Percentiles rank a stretch among this genome's conserved stretches.
Evolutionary conservation across 2,329 filamentous ascomycete species (phyloP).

Genomic region (Aspergillus luchuensis): DNA sequence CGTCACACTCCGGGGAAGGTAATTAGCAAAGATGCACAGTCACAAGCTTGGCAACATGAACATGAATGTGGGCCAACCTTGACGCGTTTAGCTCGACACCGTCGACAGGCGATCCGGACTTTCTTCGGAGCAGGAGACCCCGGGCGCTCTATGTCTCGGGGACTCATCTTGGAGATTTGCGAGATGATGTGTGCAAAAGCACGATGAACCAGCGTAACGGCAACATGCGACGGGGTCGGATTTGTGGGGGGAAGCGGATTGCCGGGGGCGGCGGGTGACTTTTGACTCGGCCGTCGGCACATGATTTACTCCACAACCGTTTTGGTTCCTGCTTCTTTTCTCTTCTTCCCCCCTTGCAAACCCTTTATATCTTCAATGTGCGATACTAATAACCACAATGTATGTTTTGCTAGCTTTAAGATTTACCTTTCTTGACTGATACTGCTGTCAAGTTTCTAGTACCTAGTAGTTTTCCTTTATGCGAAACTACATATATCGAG

Average conservation of each 20-base stretch:
- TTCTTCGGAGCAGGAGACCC: constrained; percentile 30
- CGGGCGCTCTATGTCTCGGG: not conserved
- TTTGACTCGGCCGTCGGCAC: not conserved
- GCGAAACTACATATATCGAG: too few species aligned
- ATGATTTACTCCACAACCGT: not conserved
- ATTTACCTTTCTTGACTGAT: too few species aligned
- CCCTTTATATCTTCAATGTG: too few species aligned
- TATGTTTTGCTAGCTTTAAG: too few species aligned
- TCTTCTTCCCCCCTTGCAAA: too few species aligned
- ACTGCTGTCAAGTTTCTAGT: too few species aligned
- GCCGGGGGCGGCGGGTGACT: not conserved
- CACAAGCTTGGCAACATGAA: not conserved
- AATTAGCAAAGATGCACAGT: not conserved
- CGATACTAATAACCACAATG: too few species aligned
- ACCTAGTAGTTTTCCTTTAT: too few species aligned
- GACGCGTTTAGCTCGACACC: constrained; percentile 41
- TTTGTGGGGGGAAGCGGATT: not conserved
- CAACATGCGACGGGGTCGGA: not conserved
- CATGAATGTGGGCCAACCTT: constrained; percentile 30
- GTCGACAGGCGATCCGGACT: constrained; percentile 42
- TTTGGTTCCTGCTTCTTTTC: too few species aligned
- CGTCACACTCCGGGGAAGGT: constrained; percentile 36
- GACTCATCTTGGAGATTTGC: not conserved
- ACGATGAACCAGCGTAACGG: not conserved
- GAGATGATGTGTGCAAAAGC: not conserved